Percentiles rank a stretch among this genome's conserved stretches.
These are phyloP conservation scores for Hygrophoropsis aurantiaca DNA, from an alignment of 768 basidiomycete species.

Conservation along the genomic window DNA sequence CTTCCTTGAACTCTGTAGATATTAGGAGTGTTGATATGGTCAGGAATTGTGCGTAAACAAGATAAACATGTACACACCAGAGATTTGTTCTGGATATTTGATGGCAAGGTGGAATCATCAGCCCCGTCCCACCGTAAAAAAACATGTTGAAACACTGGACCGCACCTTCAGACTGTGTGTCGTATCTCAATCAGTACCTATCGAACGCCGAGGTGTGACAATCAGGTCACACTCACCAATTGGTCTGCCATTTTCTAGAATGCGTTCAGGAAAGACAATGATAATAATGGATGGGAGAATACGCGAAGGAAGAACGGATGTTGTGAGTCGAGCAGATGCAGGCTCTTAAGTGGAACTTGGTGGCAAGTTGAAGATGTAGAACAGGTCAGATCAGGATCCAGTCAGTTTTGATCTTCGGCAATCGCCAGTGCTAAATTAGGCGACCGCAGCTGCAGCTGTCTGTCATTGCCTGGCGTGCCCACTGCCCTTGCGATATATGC, in stretches of 20 bases:
- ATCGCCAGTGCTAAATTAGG: conserved; percentile 30
- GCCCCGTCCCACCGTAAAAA: background rate
- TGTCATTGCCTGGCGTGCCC: too few relatives aligned
- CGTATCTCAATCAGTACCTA: conserved; percentile 17
- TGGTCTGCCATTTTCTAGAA: conserved; percentile 54
- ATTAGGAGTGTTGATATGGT: conserved; percentile 4
- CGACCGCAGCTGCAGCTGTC: conserved; percentile 5
- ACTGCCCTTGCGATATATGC: too few relatives aligned
- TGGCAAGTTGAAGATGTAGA: conserved; percentile 1
- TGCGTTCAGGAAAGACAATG: conserved; percentile 1
- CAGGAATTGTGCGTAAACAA: background rate
- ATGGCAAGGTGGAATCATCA: conserved; percentile 10
- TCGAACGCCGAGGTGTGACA: conserved; percentile 6
- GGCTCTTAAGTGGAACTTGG: background rate
- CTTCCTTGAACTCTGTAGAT: conserved; percentile 93
- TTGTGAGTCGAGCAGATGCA: too few relatives aligned
- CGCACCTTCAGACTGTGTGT: conserved; percentile 57
- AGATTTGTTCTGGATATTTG: conserved; percentile 75
- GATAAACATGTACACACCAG: conserved; percentile 52
- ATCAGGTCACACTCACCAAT: conserved; percentile 40
- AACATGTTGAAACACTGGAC: conserved; percentile 11
- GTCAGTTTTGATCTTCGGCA: conserved; percentile 30
- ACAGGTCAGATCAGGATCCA: conserved; percentile 6
- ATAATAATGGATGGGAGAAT: background rate
- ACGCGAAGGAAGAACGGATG: too few relatives aligned